Evolutionary conservation across 345 rosid genomes (phyloP).

Genomic region (Syzygium grande): DNA sequence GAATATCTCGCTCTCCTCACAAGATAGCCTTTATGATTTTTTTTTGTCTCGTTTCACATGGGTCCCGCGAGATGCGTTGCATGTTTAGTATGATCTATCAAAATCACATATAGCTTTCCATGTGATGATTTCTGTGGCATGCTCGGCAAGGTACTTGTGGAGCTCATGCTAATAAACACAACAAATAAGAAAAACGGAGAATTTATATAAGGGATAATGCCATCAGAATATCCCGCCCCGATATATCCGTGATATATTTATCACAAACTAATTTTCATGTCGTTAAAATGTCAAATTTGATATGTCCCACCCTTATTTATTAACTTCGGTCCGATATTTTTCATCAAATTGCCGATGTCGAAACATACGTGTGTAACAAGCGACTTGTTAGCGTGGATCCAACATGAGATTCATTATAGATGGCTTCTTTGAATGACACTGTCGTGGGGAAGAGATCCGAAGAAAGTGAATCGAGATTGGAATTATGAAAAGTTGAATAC

Average conservation of each 20-base stretch:
- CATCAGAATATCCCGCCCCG: neutral
- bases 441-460: neutral
- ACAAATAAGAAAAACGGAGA: neutral
- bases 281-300: neutral
- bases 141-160: neutral
- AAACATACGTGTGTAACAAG: neutral
- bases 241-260: rapidly evolving
- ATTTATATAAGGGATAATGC: neutral
- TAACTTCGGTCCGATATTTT: no score
- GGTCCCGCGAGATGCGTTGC: neutral
- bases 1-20: neutral
- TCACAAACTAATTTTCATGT: neutral
- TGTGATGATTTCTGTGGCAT: neutral
- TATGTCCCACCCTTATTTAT: no score
- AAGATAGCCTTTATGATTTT: neutral
- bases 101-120: neutral
- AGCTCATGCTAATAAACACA: neutral
- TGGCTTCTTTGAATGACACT: neutral
- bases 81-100: neutral
- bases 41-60: neutral
- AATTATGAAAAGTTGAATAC: neutral
- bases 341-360: neutral
- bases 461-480: neutral
- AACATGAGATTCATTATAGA: neutral
- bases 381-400: rapidly evolving